Evolutionary conservation across 1,284 basidiomycete genomes (phyloP), one percentile per base, ranked within the genome.

Genomic region (Moesziomyces sp.): DNA sequence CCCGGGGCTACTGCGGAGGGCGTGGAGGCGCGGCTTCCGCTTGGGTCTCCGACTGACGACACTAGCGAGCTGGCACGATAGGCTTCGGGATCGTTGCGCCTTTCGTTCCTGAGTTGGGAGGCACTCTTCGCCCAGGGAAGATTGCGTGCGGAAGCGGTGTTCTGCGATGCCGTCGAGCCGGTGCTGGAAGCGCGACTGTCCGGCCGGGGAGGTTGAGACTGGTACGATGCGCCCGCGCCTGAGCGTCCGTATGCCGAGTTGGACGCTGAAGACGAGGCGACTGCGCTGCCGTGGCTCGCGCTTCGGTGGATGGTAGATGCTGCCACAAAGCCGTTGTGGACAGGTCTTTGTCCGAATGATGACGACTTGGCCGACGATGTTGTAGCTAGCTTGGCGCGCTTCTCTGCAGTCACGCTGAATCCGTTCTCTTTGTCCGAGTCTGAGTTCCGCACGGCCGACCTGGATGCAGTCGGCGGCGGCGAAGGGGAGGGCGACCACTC

Each of bases 401-500:
- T 73, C 35, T 54, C 46, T 23, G 63, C 40, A 18, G 52, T 50
- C 19, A 28, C 61, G 19, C 47, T 54, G 7, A 18, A 40, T 3
- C 45, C 47, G 49, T 66, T 67, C 51, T 74, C 62, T 47, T 74
- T 70, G 54, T 74, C 62, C 21, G 73, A 61, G 44, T 67, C 66
- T 1, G 42, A 42, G 11, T 38, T 30, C 9, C 35, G 53, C 43
- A 11, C 19, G 38, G 6, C 45, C 14, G 28, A 13, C 38, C 40
- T 46, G 7, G 46, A 35, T 5, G 30, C 16, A 23, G 55, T 56
- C 35, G 34, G 42, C 5, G 62, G 66, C 5, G 71, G 71, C 21
- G 71, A 74, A 16, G 71, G 71, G 23, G 69, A 66, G 48, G 62
- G 59, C 14, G 71, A 74, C 71, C 71, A 74, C 30, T 69, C 65